Base-by-base conservation (phyloP, 2,329 filamentous ascomycete genomes). In the Trichoderma sp. region DNA sequence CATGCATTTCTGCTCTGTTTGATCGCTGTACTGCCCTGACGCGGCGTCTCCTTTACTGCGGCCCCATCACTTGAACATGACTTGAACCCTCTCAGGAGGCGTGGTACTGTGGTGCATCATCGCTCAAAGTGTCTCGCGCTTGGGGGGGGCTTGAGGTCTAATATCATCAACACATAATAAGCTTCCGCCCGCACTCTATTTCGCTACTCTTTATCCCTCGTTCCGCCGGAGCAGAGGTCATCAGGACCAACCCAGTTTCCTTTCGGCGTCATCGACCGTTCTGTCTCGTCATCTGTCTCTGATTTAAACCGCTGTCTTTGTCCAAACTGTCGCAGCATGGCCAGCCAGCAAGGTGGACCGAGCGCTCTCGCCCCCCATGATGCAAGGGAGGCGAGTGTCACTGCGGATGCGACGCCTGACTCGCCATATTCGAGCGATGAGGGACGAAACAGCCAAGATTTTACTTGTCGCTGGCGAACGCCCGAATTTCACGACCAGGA, bases 361-460 rank as follows among this genome's bases (percentile, higher is more conserved):
- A 71, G 71, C 68, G 52, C 70, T 70, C 67, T 68, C 68, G 64
- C 71, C 71, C 62, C 69, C 47, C 57, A 60, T 55, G 68, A 70
- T 47, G 49, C 68, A 60, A 64, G 67, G 31, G 59, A 62, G 59
- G 57, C 56, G 33, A 68, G 62, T 29, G 55, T 57, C 33, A 68
- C 70, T 53, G 72, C 69, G 55, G 74, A 73, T 59, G 75, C 76
- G 60, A 73, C 73, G 11, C 77, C 76, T 21, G 73, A 79, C 24
- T 82, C 80, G 73, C 82, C 83, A n/a, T 79, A 82, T 70, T 74
- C 76, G 31, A 78, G 77, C 47, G 84, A 82, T 70, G 76, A 75
- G 63, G 72, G 74, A 29, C 68, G 71, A 53, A 47, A 40, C 70
- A 40, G 66, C 65, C 63, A 37, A 27, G 68, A 60, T 35, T 37